A percentile compares a stretch with the other conserved stretches of the same genome.
Evolutionary conservation across 306 rosid genomes (phyloP).

Genomic region (Lablab purpureus): DNA sequence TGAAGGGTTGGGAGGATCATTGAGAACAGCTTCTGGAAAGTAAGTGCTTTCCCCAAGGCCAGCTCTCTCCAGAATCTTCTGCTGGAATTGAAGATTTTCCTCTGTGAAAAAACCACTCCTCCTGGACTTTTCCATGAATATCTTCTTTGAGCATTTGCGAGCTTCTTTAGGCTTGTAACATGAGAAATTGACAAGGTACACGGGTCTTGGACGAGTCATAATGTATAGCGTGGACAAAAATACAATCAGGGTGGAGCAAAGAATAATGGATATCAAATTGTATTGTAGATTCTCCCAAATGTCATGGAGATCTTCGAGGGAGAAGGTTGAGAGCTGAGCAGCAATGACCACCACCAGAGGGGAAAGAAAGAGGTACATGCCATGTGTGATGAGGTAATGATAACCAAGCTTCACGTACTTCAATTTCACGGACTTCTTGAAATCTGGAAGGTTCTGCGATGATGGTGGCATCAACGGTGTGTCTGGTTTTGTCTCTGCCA

Average conservation of each 20-base stretch:
- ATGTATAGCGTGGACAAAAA: constrained; percentile 73
- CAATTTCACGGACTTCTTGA: constrained; percentile 75
- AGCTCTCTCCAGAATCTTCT: constrained; percentile 83
- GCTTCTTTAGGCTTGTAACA: constrained; percentile 84
- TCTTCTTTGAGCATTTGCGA: constrained; percentile 72
- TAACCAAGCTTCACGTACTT: constrained; percentile 91
- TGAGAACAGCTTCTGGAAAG: constrained; percentile 83
- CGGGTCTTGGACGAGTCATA: constrained; percentile 76
- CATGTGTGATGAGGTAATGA: constrained; percentile 85
- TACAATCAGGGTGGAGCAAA: constrained; percentile 80
- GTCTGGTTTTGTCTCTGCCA: constrained; percentile 64
- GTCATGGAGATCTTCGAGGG: constrained; percentile 68
- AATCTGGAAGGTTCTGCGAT: constrained; percentile 73
- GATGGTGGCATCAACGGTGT: constrained; percentile 65
- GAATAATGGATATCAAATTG: constrained; percentile 69
- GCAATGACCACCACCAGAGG: constrained; percentile 71
- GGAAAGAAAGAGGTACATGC: constrained; percentile 81
- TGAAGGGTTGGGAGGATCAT: constrained; percentile 82
- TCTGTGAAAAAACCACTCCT: constrained; percentile 65
- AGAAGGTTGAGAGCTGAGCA: constrained; percentile 76
- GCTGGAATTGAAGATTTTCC: constrained; percentile 75
- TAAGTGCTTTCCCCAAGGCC: constrained; percentile 81
- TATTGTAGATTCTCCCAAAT: constrained; percentile 83
- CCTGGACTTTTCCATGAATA: constrained; percentile 72
- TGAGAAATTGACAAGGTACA: constrained; percentile 85